Base-by-base conservation (phyloP, 331 rosid genomes). In the Saraca asoca region DNA sequence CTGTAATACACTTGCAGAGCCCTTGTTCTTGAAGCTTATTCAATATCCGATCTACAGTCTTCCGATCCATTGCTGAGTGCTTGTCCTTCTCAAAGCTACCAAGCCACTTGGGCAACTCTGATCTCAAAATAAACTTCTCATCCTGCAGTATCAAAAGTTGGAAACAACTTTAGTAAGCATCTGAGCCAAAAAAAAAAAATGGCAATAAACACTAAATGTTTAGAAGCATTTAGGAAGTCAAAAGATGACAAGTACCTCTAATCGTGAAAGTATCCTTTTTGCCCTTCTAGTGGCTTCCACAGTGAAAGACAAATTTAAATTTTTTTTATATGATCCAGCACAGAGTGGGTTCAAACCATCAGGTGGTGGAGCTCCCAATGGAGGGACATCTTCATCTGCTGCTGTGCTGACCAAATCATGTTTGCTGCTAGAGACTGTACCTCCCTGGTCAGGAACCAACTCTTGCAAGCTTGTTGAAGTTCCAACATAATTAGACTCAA, bases 31-130 rank as follows among this genome's bases (percentile, higher is more conserved):
- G 95, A 78, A 90, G 94, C 77, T 84, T 83, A 51, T 51, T 72
- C 70, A 93, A 74, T 81, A 82, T 80, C 66, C 96, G 82, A 71
- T 83, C 85, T 14, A 88, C 66, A 71, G 96, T 93, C 78, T 86
- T 93, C 68, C 87, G 78, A 72, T 93, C 98, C 49, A 86, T 58
- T 58, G 69, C 78, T 69, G 78, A 70, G 73, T 75, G 52, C 77
- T 85, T 90, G 69, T 81, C 90, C 71, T 81, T 87, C 87, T 93
- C 98, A 61, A 82, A 67, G 82, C 83, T 82, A 71, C 49, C 81
- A 63, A 88, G 87, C 92, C 95, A 88, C 77, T 88, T 93, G 62
- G 58, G 71, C 56, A 93, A 66, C 82, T 88, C 96, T 24, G 85
- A 73, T 85, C 78, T 85, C 79, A 93, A 50, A 79, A 93, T 66